These are phyloP conservation scores for Tulasnella sp. DNA, from an alignment of 768 basidiomycete genomes.

Conservation along the genomic window DNA sequence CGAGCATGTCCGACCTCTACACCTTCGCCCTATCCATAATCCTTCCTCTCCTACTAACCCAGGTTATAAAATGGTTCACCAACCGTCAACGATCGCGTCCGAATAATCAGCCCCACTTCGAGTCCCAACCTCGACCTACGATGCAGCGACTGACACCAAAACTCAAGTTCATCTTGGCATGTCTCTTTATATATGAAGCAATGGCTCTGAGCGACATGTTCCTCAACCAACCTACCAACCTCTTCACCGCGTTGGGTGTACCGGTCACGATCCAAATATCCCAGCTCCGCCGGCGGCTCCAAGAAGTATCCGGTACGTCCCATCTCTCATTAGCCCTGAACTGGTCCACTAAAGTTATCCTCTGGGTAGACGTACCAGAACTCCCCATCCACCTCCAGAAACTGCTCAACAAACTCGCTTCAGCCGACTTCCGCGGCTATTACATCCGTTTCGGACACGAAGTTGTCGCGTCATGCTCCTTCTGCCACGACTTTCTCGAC, in stretches of 20 bases:
- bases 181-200: slow-evolving; percentile 32
- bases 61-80: too few species aligned
- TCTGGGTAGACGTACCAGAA: not conserved
- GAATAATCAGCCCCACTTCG: too few species aligned
- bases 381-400: slow-evolving; percentile 29
- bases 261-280: slow-evolving; percentile 46
- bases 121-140: too few species aligned
- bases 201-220: slow-evolving; percentile 37
- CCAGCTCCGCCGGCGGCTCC: slow-evolving; percentile 37
- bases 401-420: slow-evolving; percentile 43
- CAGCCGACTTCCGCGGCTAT: slow-evolving; percentile 42
- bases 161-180: slow-evolving; percentile 6
- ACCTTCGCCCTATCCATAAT: too few species aligned
- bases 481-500: slow-evolving; percentile 49
- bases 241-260: slow-evolving; percentile 45
- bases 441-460: slow-evolving; percentile 65
- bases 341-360: slow-evolving; percentile 31
- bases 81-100: too few species aligned
- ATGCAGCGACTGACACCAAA: not conserved
- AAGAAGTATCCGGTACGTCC: slow-evolving; percentile 23
- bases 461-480: slow-evolving; percentile 48
- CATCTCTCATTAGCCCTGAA: not conserved
- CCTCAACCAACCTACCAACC: slow-evolving; percentile 43
- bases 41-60: too few species aligned
- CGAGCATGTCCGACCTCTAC: too few species aligned